Percentiles rank a stretch among this genome's conserved stretches.
Conservation (phyloP, 805 yeast genomes). For the Candida oleophila region DNA sequence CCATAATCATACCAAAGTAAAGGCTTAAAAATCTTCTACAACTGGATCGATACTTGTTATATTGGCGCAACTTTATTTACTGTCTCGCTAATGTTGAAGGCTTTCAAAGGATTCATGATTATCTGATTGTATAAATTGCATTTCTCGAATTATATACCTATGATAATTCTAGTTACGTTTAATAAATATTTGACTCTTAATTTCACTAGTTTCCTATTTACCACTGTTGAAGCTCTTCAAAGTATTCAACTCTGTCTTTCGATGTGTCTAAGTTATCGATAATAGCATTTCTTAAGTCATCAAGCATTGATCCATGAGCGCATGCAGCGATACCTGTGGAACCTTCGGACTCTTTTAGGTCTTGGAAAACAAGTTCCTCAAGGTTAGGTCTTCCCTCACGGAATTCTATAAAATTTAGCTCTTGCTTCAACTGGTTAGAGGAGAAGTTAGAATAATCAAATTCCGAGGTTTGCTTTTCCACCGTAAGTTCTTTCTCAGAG, state of each 20-base stretch:
- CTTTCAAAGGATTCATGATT: too few relatives aligned
- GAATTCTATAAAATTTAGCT: conserved; percentile 39
- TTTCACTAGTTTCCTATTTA: too few relatives aligned
- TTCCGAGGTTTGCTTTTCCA: background rate
- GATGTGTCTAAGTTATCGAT: conserved; percentile 24
- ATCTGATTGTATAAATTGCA: too few relatives aligned
- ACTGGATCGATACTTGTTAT: too few relatives aligned
- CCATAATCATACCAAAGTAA: background rate
- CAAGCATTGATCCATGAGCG: conserved; percentile 47
- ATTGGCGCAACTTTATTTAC: too few relatives aligned
- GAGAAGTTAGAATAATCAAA: background rate
- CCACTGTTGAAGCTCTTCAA: conserved; percentile 37
- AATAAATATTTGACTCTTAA: too few relatives aligned
- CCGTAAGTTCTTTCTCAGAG: background rate
- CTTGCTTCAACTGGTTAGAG: conserved; percentile 11
- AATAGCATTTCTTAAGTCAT: conserved; percentile 28
- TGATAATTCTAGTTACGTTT: too few relatives aligned
- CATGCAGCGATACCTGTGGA: conserved; percentile 49
- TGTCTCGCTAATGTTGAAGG: too few relatives aligned
- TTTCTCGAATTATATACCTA: too few relatives aligned
- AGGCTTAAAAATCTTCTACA: too few relatives aligned
- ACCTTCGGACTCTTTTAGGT: conserved; percentile 35
- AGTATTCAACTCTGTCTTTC: conserved; percentile 32
- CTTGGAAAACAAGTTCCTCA: conserved; percentile 30
- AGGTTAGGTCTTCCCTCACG: conserved; percentile 45